phyloP scores from a whole-genome alignment of 2,329 filamentous ascomycete species.

The Orbilia brochopaga region DNA sequence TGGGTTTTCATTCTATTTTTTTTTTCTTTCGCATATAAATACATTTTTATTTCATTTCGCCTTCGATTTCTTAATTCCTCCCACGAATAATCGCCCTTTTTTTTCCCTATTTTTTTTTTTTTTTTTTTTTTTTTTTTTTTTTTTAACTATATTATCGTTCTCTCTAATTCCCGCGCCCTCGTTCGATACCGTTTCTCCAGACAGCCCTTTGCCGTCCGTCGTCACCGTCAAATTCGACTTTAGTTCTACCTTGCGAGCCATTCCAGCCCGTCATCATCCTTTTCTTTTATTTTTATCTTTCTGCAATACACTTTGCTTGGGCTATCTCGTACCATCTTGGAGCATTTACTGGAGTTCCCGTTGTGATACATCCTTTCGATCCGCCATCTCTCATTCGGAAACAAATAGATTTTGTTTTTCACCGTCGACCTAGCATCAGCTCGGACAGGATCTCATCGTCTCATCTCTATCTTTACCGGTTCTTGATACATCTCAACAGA shows the following conservation, averaged over 20 bases:
- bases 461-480: neutral
- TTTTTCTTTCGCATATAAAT: neutral
- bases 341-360: neutral
- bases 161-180: neutral
- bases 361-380: neutral
- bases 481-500: no score
- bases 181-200: no score
- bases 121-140: neutral
- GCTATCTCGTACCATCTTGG: neutral
- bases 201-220: no score
- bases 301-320: neutral
- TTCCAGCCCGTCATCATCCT: neutral
- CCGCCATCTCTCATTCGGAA: neutral
- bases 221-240: no score
- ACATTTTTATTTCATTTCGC: neutral
- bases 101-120: conserved; percentile 2
- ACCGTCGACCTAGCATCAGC: neutral
- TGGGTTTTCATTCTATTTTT: conserved; percentile 16
- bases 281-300: neutral
- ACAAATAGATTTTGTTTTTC: neutral
- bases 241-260: no score
- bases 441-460: neutral
- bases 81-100: neutral
- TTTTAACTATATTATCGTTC: neutral
- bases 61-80: neutral